These are phyloP conservation scores for Yarrowia alimentaria DNA, from an alignment of 805 yeast species.

Conservation along the genomic window DNA sequence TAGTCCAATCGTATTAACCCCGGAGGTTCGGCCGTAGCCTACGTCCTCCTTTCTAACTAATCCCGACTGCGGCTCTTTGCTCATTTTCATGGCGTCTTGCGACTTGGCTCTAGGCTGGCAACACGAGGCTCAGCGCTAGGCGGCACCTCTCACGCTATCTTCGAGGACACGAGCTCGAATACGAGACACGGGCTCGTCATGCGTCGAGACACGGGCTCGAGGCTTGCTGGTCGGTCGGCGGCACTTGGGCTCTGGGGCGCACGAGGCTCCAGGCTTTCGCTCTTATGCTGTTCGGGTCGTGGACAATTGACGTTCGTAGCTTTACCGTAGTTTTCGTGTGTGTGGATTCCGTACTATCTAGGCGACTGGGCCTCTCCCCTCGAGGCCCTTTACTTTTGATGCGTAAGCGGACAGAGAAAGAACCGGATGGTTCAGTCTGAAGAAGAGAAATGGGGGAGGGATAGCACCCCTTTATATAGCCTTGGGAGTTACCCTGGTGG, in stretches of 20 bases:
- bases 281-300: constrained; percentile 21
- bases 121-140: background rate
- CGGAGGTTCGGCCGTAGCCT: constrained; percentile 28
- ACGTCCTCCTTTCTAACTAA: constrained; percentile 22
- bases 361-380: no score
- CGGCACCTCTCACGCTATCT: constrained; percentile 4
- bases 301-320: no score
- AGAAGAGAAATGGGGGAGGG: no score
- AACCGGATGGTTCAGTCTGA: no score
- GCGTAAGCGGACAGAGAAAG: no score
- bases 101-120: background rate
- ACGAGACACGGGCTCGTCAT: constrained; percentile 22
- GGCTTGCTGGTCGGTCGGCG: constrained; percentile 21
- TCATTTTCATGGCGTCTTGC: no score
- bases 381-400: no score
- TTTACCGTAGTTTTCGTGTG: no score
- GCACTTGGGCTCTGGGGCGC: constrained; percentile 16
- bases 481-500: no score
- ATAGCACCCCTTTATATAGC: no score
- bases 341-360: no score
- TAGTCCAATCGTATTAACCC: constrained; percentile 27
- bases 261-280: constrained; percentile 22
- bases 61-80: constrained; percentile 13
- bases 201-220: constrained; percentile 25
- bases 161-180: constrained; percentile 15